Base-by-base conservation (phyloP, 1,284 basidiomycete genomes). In the Microbotryum scabiosae region DNA sequence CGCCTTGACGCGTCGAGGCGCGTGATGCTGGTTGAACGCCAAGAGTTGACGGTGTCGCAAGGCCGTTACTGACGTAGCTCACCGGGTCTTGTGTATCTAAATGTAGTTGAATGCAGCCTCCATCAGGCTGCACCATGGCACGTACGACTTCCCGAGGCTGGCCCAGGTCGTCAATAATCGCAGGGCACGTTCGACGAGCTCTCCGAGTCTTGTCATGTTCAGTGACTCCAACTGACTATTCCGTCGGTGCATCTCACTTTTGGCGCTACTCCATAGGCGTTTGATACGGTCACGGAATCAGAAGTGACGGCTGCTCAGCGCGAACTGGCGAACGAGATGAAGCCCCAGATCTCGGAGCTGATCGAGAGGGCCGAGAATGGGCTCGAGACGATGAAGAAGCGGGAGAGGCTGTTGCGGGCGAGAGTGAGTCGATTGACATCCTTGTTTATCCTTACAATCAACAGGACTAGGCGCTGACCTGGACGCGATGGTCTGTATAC, bases 341-440 rank as follows among this genome's bases (percentile, higher is more conserved):
- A 61, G 50, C 69, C 69, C 9, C 67, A 68, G 61, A 66, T 70
- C 25, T 62, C 63, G 45, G 64, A 66, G 61, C 60, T 65, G 18
- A 67, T 70, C 3, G 16, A 57, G 16, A 25, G 63, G 16, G 69
- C 67, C 16, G 69, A 70, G 36, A 48, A 32, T 3, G 69, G 69
- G 2, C 36, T 70, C 20, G 67, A 65, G 47, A 56, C 28, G 20
- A 20, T 68, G 43, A 68, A 68, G 56, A 56, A 58, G 47, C 50
- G 55, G 18, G 69, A 70, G 45, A 48, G 59, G 32, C 49, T 21
- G 5, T 26, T 66, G 18, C 28, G 56, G 50, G 58, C 56, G 18
- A 62, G 60, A 60, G 68, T 67, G 58, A 30, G 57, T 45, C 0
- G 14, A 16, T n/a, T 26, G 1, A 9, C 5, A 6, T 23, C 26